phyloP scores from a whole-genome alignment of 176 grass and related monocot genomes.

The Lolium rigidum region DNA sequence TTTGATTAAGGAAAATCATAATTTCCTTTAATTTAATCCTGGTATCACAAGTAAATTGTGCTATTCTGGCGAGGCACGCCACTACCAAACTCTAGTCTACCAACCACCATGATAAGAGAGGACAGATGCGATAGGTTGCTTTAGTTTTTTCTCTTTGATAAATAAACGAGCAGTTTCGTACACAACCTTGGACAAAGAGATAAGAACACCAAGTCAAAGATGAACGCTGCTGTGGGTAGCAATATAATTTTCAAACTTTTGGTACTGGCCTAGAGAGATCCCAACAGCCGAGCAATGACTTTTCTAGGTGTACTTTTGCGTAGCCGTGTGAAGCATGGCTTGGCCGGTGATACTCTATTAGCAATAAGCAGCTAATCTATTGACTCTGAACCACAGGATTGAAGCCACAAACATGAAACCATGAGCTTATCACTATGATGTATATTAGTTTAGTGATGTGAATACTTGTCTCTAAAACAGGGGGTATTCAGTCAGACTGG shows the following conservation, averaged over 20 bases:
- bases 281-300: not conserved
- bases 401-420: slow-evolving; percentile 4
- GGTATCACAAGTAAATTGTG: not conserved
- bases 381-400: not conserved
- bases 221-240: not conserved
- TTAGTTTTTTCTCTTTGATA: slow-evolving; percentile 54
- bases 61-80: slow-evolving; percentile 29
- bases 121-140: slow-evolving; percentile 42
- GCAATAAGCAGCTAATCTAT: not conserved
- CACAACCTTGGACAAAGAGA: slow-evolving; percentile 14
- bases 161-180: slow-evolving; percentile 22
- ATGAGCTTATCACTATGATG: slow-evolving; percentile 34
- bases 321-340: not conserved
- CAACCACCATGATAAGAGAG: slow-evolving; percentile 57
- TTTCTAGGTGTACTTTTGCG: not conserved
- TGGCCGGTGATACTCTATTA: not conserved
- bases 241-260: slow-evolving; percentile 24
- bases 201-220: slow-evolving; percentile 37
- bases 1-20: not conserved
- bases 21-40: not conserved
- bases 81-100: not conserved
- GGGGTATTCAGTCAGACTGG: not conserved
- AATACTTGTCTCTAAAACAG: not conserved
- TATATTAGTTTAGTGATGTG: not conserved
- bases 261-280: not conserved